phyloP scores from a whole-genome alignment of 1,284 basidiomycete genomes.

The Tremellales sp. region DNA sequence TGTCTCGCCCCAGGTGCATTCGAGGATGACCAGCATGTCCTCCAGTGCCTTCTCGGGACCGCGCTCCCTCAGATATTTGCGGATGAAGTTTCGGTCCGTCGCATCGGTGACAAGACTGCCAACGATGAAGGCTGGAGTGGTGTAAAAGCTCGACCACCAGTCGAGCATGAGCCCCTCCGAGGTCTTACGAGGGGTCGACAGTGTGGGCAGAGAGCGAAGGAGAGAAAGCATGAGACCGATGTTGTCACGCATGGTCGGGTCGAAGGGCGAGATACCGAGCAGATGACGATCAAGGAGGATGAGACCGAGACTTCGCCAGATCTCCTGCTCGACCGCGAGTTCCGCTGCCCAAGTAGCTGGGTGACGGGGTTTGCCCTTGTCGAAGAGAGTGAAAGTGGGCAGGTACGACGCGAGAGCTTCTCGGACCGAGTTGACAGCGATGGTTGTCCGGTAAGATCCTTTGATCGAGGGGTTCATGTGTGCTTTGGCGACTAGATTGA shows the following conservation, averaged over 20 bases:
- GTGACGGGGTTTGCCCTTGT: neutral
- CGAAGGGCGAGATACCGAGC: neutral
- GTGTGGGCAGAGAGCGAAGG: neutral
- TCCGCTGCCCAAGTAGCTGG: slow-evolving; percentile 1
- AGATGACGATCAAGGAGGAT: slow-evolving; percentile 3
- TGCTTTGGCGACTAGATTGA: neutral
- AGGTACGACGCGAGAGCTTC: neutral
- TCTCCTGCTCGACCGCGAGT: slow-evolving; percentile 3
- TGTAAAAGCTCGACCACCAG: slow-evolving; percentile 1
- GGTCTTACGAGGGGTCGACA: neutral
- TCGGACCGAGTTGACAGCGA: neutral
- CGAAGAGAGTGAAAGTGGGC: neutral
- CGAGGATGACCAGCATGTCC: slow-evolving; percentile 3
- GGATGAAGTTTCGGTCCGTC: neutral
- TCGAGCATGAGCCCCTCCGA: neutral
- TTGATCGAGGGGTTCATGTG: neutral
- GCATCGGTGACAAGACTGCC: neutral
- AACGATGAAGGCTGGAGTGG: slow-evolving; percentile 1
- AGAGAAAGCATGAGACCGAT: neutral
- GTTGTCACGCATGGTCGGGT: neutral
- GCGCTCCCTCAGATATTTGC: neutral
- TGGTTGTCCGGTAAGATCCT: neutral
- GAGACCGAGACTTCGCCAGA: slow-evolving; percentile 3
- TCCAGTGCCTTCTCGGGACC: slow-evolving; percentile 3
- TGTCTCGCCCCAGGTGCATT: slow-evolving; percentile 1